phyloP scores from a whole-genome alignment of 768 basidiomycete species.

The Psilocybe tampanensis region DNA sequence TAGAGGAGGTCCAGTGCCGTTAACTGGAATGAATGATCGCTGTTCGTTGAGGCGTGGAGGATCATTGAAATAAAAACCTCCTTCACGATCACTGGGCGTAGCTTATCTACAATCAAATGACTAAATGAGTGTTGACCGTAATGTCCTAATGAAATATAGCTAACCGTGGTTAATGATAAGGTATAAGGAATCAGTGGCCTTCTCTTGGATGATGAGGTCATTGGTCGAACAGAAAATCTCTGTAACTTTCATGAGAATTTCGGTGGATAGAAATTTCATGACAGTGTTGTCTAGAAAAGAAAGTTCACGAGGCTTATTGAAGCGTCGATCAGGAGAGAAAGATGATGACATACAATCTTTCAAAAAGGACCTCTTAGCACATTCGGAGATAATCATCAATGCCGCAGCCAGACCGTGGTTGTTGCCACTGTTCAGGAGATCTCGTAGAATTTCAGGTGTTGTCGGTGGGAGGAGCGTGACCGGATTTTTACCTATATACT shows the following conservation, averaged over 20 bases:
- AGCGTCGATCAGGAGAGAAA: background rate
- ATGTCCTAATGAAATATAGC: background rate
- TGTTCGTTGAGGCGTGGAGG: background rate
- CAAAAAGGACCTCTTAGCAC: background rate
- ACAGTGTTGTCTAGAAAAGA: background rate
- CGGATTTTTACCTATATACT: background rate
- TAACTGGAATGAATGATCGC: constrained; percentile 3
- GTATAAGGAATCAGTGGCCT: background rate
- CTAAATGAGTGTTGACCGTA: background rate
- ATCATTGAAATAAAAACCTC: constrained; percentile 1
- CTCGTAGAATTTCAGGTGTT: background rate
- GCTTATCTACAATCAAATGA: background rate
- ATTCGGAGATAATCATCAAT: constrained; percentile 2
- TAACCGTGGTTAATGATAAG: constrained; percentile 7
- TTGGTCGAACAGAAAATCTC: constrained; percentile 7
- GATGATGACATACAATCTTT: background rate
- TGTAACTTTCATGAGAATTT: constrained; percentile 5
- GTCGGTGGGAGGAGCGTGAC: background rate
- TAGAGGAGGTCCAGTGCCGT: background rate
- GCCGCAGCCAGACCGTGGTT: background rate
- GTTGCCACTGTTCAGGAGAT: background rate
- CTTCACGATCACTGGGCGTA: background rate
- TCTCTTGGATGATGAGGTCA: constrained; percentile 4
- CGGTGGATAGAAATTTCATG: constrained; percentile 4
- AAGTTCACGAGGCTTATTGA: background rate